These are phyloP conservation scores for Wickerhamiella bombiphila DNA, from an alignment of 805 yeast genomes.

Conservation along the genomic window DNA sequence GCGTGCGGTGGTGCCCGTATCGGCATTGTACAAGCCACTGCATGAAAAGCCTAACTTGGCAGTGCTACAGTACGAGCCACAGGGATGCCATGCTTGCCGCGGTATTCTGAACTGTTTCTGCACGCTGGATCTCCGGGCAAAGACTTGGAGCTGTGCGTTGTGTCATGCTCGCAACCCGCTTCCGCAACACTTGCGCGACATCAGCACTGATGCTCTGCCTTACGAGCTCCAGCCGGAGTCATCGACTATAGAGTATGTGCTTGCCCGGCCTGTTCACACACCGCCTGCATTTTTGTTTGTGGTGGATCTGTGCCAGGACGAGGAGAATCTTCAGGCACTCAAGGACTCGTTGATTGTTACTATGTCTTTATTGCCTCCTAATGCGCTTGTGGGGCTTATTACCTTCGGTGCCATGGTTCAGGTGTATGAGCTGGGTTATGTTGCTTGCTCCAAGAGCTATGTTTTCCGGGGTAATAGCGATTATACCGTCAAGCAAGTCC, in stretches of 20 bases:
- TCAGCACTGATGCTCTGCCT: conserved; percentile 65
- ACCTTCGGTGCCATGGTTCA: conserved; percentile 85
- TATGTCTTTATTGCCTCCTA: conserved; percentile 70
- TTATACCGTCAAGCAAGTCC: conserved; percentile 39
- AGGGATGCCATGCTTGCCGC: conserved; percentile 69
- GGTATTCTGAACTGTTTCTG: conserved; percentile 80
- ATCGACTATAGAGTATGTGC: conserved; percentile 73
- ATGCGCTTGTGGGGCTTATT: conserved; percentile 73
- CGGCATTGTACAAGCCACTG: conserved; percentile 90
- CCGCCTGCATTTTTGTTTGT: conserved; percentile 83
- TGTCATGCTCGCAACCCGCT: conserved; percentile 66
- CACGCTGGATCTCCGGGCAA: conserved; percentile 58
- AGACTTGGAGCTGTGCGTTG: conserved; percentile 73
- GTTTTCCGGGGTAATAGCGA: conserved; percentile 86
- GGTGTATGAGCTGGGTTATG: conserved; percentile 67
- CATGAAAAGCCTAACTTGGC: conserved; percentile 63
- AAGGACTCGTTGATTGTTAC: conserved; percentile 68
- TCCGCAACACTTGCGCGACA: conserved; percentile 67
- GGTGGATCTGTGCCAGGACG: conserved; percentile 80
- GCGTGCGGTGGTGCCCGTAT: conserved; percentile 86
- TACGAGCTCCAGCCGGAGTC: conserved; percentile 55
- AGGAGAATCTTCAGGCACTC: conserved; percentile 69
- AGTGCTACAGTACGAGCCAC: conserved; percentile 74
- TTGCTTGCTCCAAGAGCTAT: conserved; percentile 54
- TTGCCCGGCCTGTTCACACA: conserved; percentile 60